A percentile compares a stretch with the other conserved stretches of the same genome.
phyloP scores from a whole-genome alignment of 2,329 filamentous ascomycete genomes.

The Alternaria sp. region DNA sequence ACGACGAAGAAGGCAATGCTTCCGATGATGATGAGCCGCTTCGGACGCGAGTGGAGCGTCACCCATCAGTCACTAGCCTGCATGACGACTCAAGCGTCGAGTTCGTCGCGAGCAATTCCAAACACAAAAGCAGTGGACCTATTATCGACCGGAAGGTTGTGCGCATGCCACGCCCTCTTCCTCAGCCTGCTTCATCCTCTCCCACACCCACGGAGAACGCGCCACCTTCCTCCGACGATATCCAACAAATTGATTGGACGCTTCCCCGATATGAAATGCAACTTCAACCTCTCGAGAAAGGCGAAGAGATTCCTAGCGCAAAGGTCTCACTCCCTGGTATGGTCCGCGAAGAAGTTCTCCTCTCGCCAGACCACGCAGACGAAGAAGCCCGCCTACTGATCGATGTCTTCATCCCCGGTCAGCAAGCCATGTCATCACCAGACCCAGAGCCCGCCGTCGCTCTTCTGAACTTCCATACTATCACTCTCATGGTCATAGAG shows the following conservation, averaged over 20 bases:
- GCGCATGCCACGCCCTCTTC: neutral
- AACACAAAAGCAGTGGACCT: neutral
- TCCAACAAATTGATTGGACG: slow-evolving; percentile 19
- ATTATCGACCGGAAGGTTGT: neutral
- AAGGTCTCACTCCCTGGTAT: slow-evolving; percentile 48
- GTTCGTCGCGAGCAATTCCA: neutral
- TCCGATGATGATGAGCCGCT: slow-evolving; percentile 31
- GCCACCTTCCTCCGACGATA: neutral
- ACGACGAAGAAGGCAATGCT: neutral
- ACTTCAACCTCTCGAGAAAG: slow-evolving; percentile 10
- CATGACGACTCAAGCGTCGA: slow-evolving; percentile 2
- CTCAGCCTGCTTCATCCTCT: neutral
- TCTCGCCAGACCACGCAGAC: slow-evolving; percentile 30
- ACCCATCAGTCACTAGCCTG: slow-evolving; percentile 7
- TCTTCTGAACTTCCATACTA: slow-evolving; percentile 43
- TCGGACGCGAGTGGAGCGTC: slow-evolving; percentile 11
- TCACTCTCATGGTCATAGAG: slow-evolving; percentile 42
- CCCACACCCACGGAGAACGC: neutral
- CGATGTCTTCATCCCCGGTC: slow-evolving; percentile 37
- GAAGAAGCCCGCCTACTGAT: slow-evolving; percentile 36
- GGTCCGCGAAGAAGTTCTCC: slow-evolving; percentile 39
- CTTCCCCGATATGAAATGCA: slow-evolving; percentile 26
- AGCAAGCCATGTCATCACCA: slow-evolving; percentile 19
- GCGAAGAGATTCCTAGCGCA: slow-evolving; percentile 24
- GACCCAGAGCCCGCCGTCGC: slow-evolving; percentile 31